Percentiles rank a stretch among this genome's conserved stretches.
Conservation (phyloP, 345 rosid genomes). For the Lagerstroemia speciosa region DNA sequence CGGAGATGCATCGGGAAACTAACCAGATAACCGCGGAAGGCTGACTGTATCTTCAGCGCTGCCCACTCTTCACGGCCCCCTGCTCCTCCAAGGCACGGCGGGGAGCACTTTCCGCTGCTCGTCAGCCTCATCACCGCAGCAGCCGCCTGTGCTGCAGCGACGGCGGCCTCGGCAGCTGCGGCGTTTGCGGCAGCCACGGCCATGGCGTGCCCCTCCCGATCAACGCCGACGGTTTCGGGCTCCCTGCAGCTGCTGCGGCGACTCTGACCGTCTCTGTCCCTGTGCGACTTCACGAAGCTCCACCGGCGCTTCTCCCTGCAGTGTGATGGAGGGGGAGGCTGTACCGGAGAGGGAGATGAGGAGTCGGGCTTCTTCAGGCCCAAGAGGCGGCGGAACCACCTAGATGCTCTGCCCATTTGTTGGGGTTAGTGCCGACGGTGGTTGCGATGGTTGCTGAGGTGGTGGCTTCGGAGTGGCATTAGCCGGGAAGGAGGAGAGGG, state of each 20-base stretch:
- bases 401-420: slow-evolving; percentile 74
- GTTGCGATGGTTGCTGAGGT: background rate
- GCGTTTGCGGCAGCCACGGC: slow-evolving; percentile 80
- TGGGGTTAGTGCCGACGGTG: background rate
- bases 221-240: slow-evolving; percentile 9
- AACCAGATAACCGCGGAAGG: slow-evolving; percentile 89
- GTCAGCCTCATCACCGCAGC: slow-evolving; percentile 65
- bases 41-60: slow-evolving; percentile 70
- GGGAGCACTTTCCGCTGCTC: slow-evolving; percentile 54
- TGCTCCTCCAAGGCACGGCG: slow-evolving; percentile 7
- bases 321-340: slow-evolving; percentile 3
- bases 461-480: slow-evolving; percentile 4
- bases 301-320: slow-evolving; percentile 67
- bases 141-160: slow-evolving; percentile 71
- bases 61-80: slow-evolving; percentile 29
- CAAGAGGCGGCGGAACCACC: slow-evolving; percentile 63
- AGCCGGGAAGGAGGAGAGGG: slow-evolving; percentile 5
- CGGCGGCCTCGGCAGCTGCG: slow-evolving; percentile 69
- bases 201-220: slow-evolving; percentile 50
- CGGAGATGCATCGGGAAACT: slow-evolving; percentile 10
- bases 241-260: background rate
- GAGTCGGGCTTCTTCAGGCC: slow-evolving; percentile 58
- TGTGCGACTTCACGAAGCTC: slow-evolving; percentile 74
- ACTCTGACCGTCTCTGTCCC: slow-evolving; percentile 25
- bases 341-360: slow-evolving; percentile 12